These are phyloP conservation scores for Sanghuangporus weigelae DNA, from an alignment of 1,284 basidiomycete species.

Conservation along the genomic window DNA sequence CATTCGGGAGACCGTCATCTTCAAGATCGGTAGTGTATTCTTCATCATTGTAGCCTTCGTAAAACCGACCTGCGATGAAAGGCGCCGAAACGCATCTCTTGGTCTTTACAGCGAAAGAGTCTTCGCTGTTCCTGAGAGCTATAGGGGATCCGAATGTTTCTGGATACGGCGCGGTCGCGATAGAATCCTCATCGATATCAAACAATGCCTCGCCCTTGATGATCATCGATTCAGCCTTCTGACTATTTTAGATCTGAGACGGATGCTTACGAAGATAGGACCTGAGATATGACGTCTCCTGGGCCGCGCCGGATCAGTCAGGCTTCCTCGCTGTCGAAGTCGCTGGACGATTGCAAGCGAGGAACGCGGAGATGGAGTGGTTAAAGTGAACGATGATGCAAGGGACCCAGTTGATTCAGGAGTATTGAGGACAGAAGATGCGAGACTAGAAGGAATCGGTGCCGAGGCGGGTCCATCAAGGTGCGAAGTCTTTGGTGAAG, in stretches of 20 bases:
- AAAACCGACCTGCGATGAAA: conserved; percentile 13
- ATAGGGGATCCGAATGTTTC: conserved; percentile 35
- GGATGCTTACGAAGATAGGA: conserved; percentile 14
- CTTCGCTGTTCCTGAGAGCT: conserved; percentile 16
- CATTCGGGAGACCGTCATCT: conserved; percentile 11
- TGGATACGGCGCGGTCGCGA: conserved; percentile 40
- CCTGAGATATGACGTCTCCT: conserved; percentile 47
- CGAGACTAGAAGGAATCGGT: conserved; percentile 19
- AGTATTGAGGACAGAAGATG: conserved; percentile 16
- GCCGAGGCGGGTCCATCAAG: conserved; percentile 21
- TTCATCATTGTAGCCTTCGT: conserved; percentile 11
- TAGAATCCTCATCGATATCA: conserved; percentile 60
- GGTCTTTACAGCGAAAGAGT: background rate
- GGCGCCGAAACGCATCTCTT: conserved; percentile 17
- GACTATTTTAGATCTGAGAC: background rate
- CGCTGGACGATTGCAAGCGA: conserved; percentile 51
- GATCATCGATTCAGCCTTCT: background rate
- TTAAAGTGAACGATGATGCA: conserved; percentile 29
- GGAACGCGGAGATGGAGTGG: conserved; percentile 66
- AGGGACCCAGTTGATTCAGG: conserved; percentile 20
- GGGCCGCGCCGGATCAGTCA: conserved; percentile 66
- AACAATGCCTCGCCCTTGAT: conserved; percentile 35
- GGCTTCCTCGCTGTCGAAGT: conserved; percentile 49
- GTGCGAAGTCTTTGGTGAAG: conserved; percentile 24
- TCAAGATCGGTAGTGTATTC: conserved; percentile 14